Evolutionary conservation across 2,329 filamentous ascomycete genomes (phyloP).

Genomic region (Talaromyces funiculosus): DNA sequence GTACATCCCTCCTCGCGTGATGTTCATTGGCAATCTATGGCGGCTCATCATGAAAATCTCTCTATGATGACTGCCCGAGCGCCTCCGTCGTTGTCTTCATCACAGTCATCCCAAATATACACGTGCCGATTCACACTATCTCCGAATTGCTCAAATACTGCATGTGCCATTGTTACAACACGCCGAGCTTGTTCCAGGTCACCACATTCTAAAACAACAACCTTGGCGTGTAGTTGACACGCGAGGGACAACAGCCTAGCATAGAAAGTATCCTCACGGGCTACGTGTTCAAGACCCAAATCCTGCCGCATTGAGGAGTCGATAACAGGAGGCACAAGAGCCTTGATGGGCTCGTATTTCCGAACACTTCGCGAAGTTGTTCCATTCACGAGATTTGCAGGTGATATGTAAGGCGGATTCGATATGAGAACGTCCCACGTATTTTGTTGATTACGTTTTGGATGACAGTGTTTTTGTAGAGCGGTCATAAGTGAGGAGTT

Average conservation of each 20-base stretch:
- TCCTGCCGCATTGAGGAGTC: neutral
- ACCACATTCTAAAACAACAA: slow-evolving; percentile 36
- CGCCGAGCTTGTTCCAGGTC: slow-evolving; percentile 29
- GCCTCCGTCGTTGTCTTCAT: slow-evolving; percentile 6
- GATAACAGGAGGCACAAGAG: slow-evolving; percentile 59
- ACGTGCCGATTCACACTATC: neutral
- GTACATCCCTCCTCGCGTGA: neutral
- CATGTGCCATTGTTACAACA: slow-evolving; percentile 18
- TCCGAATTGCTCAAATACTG: neutral
- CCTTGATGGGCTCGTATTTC: slow-evolving; percentile 71
- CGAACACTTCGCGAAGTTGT: slow-evolving; percentile 69
- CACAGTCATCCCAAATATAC: slow-evolving; percentile 10
- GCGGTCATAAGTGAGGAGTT: slow-evolving; percentile 12
- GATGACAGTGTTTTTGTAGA: neutral
- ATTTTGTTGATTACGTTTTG: neutral
- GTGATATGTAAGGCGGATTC: slow-evolving; percentile 89
- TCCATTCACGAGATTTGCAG: slow-evolving; percentile 50
- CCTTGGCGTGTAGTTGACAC: slow-evolving; percentile 19
- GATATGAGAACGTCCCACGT: slow-evolving; percentile 65
- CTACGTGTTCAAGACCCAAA: neutral
- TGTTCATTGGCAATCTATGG: neutral
- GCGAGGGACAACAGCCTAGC: slow-evolving; percentile 26
- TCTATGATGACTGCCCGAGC: slow-evolving; percentile 12
- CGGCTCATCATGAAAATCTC: neutral
- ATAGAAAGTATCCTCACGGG: slow-evolving; percentile 33